Conservation (phyloP, 1,284 basidiomycete genomes). For the Rhodotorula sp. region DNA sequence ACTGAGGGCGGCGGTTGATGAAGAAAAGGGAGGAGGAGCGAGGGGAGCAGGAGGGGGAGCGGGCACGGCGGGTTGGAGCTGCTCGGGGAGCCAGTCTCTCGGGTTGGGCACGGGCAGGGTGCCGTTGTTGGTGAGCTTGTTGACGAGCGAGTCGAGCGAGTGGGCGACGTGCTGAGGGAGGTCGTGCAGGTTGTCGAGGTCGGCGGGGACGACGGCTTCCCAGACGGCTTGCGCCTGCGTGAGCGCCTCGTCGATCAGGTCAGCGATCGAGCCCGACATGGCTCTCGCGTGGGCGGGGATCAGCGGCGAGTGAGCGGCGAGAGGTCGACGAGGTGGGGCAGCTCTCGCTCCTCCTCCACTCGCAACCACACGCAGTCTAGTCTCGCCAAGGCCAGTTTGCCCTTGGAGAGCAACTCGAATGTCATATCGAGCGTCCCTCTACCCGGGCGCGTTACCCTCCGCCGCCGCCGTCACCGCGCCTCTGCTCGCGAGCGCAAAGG, state of each 20-base stretch:
- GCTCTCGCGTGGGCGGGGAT: too few relatives aligned
- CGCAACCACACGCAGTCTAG: not conserved
- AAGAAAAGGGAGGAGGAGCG: not conserved
- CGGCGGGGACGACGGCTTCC: constrained; percentile 19
- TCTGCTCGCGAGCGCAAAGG: constrained; percentile 12
- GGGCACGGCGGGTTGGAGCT: not conserved
- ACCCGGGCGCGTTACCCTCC: constrained; percentile 2
- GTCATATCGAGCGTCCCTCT: constrained; percentile 23
- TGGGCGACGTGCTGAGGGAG: constrained; percentile 18
- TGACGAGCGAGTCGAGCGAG: constrained; percentile 15
- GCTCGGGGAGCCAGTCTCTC: constrained; percentile 21
- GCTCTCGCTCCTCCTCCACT: not conserved
- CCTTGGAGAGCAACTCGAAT: not conserved
- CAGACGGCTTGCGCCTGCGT: constrained; percentile 2
- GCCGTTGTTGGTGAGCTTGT: constrained; percentile 32
- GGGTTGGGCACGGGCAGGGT: constrained; percentile 23
- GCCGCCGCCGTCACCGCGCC: constrained; percentile 5
- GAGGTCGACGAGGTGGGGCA: not conserved
- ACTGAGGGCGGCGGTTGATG: too few relatives aligned
- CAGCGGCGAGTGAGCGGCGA: too few relatives aligned
- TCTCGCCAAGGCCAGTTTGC: not conserved
- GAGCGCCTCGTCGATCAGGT: constrained; percentile 1
- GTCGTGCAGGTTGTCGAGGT: constrained; percentile 23
- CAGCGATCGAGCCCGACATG: not conserved
- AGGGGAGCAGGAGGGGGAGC: not conserved